Evolutionary conservation across 2,329 filamentous ascomycete genomes (phyloP), one percentile per base, ranked within the genome.

Genomic region (Cryoendolithus antarcticus): DNA sequence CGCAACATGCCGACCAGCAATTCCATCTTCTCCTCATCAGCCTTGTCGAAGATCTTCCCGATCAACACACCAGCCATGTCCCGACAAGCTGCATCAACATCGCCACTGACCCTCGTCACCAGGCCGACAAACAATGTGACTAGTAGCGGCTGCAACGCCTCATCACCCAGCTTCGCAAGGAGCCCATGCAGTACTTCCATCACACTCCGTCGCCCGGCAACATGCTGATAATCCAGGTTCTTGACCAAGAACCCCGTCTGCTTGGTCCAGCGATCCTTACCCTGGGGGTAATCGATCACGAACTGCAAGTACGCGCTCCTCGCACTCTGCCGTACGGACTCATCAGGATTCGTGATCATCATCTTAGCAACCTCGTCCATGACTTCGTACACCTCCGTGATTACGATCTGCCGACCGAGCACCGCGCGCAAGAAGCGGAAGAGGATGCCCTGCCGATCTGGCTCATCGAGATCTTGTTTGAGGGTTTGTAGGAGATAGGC

Each of bases 271-370:
- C 91, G 74, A 46, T 78, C 82, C 61, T 86, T 88, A 53, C 82
- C 86, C 58, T 96, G 91, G 0, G 91, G 89, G 55, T 95, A 98
- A 39, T 95, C 86, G 48, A 88, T 77, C 41, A 98, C 67, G 63
- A 98, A 98, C 49, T 95, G 86, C 60, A 94, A 82, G 61, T 93
- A 98, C 9, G 86, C 82, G 12, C 86, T 86, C 41, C 91, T 74
- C 9, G 89, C 88, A 30, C 93, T 69, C 57, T 95, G 86, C 38
- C 91, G 76, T 2, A 89, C 89, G 47, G 82, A 79, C 50, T 82
- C 82, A 50, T 93, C 88, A 46, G 94, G 85, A 56, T 96, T 96
- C 33, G 83, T 94, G 41, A 98, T 82, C 88, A 96, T 96, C 58
- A 95, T 82, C 3, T 75, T 80, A 34, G 86, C 85, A 24, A 93